Evolutionary conservation across 805 yeast genomes (phyloP), one percentile per base, ranked within the genome.

Genomic region (Ogataea methylovora): DNA sequence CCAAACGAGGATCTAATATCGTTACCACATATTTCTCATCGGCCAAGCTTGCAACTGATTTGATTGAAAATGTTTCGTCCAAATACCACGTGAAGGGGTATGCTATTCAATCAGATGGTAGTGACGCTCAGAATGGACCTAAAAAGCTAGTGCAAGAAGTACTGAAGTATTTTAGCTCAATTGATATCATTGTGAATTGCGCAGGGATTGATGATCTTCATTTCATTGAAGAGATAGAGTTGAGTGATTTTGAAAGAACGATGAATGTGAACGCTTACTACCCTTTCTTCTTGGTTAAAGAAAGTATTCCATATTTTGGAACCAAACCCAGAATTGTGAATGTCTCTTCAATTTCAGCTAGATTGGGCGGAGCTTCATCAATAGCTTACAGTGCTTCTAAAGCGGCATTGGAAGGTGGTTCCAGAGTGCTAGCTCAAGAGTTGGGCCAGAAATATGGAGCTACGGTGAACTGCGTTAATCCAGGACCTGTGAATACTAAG

Each of bases 151-250:
- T 40, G 8, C 29, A 29, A 14, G 35, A 37, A 20, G 39, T 43
- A 14, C n/a, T 20, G n/a, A 27, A 33, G 25, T 16, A 21, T 10
- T 39, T 30, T 30, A 25, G 33, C 23, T 22, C 40, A 8, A 33
- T 43, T 20, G 50, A 45, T 33, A 40, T 41, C 12, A 17, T 45
- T 19, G 38, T 44, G n/a, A 43, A 44, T 30, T 44, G 42, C 27
- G 50, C 50, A n/a, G 50, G 48, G 26, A 29, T 35, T 13, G 42
- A 36, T 23, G 41, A 41, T 28, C 23, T 30, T 20, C 30, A 32
- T 17, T 28, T 28, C 4, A 21, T 43, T 7, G 13, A 32, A 12
- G 44, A 38, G 19, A 18, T 37, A 13, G 27, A 38, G 15, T 23
- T 21, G 4, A 36, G 24, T 19, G 31, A 27, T 15, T 36, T 36